Conservation (phyloP, 345 rosid species). For the Noccaea bulbosa region DNA sequence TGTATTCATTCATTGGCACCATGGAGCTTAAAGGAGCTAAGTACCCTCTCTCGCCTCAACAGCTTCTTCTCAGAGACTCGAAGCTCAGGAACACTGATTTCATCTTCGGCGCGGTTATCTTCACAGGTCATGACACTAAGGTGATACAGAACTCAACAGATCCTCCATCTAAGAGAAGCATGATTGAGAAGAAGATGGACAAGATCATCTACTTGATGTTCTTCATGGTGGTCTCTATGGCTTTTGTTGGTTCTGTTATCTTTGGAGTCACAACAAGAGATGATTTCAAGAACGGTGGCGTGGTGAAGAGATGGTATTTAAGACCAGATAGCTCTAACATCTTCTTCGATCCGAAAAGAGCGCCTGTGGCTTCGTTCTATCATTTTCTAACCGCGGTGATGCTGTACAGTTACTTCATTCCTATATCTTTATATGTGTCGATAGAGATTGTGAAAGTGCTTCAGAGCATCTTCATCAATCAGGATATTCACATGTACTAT, state of each 20-base stretch:
- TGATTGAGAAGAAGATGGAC: constrained; percentile 83
- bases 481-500: constrained; percentile 77
- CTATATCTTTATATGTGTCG: constrained; percentile 86
- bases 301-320: constrained; percentile 88
- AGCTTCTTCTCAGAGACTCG: constrained; percentile 87
- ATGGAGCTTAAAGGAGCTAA: constrained; percentile 65
- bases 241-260: constrained; percentile 71
- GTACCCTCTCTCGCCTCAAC: constrained; percentile 74
- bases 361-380: constrained; percentile 53
- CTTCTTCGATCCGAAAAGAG: constrained; percentile 65
- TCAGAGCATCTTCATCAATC: constrained; percentile 85
- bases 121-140: constrained; percentile 93
- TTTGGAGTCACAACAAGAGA: constrained; percentile 66
- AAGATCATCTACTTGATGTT: constrained; percentile 71
- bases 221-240: constrained; percentile 53
- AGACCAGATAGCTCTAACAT: constrained; percentile 58
- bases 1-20: constrained; percentile 79
- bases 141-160: constrained; percentile 80
- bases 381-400: constrained; percentile 77
- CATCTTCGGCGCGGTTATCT: constrained; percentile 77
- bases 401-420: constrained; percentile 75
- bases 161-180: constrained; percentile 95
- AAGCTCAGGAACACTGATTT: constrained; percentile 84
- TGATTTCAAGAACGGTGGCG: constrained; percentile 63
- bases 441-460: constrained; percentile 88